These are phyloP conservation scores for Amanita brunnescens DNA, from an alignment of 768 basidiomycete species.

Conservation along the genomic window DNA sequence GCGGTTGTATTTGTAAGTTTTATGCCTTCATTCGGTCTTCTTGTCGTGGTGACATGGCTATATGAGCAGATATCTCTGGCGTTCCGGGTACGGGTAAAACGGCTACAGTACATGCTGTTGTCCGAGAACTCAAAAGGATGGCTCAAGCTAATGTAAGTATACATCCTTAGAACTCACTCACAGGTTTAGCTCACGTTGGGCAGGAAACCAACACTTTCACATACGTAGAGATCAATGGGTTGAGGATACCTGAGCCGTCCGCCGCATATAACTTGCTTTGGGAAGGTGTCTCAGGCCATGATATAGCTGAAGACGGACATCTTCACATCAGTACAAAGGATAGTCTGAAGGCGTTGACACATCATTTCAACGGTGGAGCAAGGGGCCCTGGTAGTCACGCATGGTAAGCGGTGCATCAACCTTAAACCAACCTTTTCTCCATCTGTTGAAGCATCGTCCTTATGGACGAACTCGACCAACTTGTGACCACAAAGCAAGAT, in stretches of 20 bases:
- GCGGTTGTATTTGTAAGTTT: slow-evolving; percentile 87
- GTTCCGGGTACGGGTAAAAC: slow-evolving; percentile 99
- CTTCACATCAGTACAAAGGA: slow-evolving; percentile 69
- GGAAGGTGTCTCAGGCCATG: slow-evolving; percentile 85
- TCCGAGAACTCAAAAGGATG: slow-evolving; percentile 84
- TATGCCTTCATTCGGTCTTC: slow-evolving; percentile 4
- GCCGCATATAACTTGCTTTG: slow-evolving; percentile 89
- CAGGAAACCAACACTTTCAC: slow-evolving; percentile 93
- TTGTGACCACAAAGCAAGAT: slow-evolving; percentile 93
- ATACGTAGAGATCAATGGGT: slow-evolving; percentile 96
- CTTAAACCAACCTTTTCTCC: not conserved
- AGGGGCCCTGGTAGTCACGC: slow-evolving; percentile 80
- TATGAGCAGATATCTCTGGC: slow-evolving; percentile 84
- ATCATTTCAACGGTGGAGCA: slow-evolving; percentile 59
- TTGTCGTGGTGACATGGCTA: not conserved
- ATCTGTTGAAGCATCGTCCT: slow-evolving; percentile 71
- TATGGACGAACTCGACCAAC: slow-evolving; percentile 98
- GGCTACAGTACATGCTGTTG: slow-evolving; percentile 90
- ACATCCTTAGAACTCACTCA: not conserved
- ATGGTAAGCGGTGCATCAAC: slow-evolving; percentile 45
- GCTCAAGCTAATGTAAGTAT: slow-evolving; percentile 65
- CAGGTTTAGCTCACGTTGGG: not conserved
- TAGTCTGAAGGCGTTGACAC: slow-evolving; percentile 68
- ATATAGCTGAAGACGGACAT: slow-evolving; percentile 51
- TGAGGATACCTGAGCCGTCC: slow-evolving; percentile 87